Evolutionary conservation across 2,329 filamentous ascomycete genomes (phyloP).

Genomic region (Aotearoamyces nothofagi): DNA sequence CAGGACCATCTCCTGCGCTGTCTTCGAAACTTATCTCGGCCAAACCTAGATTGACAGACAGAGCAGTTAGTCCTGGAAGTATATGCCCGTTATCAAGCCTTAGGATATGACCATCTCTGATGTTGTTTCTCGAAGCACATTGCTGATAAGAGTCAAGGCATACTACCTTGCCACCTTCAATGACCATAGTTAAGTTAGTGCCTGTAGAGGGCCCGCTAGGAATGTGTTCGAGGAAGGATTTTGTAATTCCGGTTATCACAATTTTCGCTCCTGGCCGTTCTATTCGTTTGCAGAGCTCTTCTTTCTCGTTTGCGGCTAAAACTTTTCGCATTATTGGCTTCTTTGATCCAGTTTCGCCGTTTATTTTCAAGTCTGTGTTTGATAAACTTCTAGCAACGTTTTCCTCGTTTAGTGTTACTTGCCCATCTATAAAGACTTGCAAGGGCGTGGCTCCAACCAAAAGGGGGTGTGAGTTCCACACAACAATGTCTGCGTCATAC

Average conservation of each 20-base stretch:
- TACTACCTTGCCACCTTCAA: slow-evolving; percentile 24
- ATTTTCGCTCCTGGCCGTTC: slow-evolving; percentile 14
- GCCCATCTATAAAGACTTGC: slow-evolving; percentile 32
- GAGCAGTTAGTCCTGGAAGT: slow-evolving; percentile 31
- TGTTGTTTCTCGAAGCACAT: too few species aligned
- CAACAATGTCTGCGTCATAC: slow-evolving; percentile 33
- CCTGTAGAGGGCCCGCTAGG: slow-evolving; percentile 1
- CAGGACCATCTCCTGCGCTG: slow-evolving; percentile 30
- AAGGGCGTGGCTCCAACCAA: slow-evolving; percentile 27
- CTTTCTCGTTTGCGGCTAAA: slow-evolving; percentile 10
- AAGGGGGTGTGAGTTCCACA: slow-evolving; percentile 32
- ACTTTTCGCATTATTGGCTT: slow-evolving; percentile 15
- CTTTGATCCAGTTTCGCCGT: not conserved
- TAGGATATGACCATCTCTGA: too few species aligned
- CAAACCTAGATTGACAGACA: slow-evolving; percentile 31
- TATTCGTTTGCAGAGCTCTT: slow-evolving; percentile 14
- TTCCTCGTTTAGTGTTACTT: slow-evolving; percentile 19
- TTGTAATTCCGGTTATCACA: slow-evolving; percentile 23
- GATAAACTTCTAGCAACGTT: slow-evolving; percentile 18
- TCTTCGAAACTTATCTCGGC: slow-evolving; percentile 29
- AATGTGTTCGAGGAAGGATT: slow-evolving; percentile 19
- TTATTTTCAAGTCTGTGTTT: slow-evolving; percentile 2
- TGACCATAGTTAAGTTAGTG: slow-evolving; percentile 22
- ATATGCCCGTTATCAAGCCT: slow-evolving; percentile 30
- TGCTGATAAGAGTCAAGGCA: slow-evolving; percentile 23